A percentile compares a stretch with the other conserved stretches of the same genome.
Conservation (phyloP, 305 asterid species). For the Solanum hybrid region DNA sequence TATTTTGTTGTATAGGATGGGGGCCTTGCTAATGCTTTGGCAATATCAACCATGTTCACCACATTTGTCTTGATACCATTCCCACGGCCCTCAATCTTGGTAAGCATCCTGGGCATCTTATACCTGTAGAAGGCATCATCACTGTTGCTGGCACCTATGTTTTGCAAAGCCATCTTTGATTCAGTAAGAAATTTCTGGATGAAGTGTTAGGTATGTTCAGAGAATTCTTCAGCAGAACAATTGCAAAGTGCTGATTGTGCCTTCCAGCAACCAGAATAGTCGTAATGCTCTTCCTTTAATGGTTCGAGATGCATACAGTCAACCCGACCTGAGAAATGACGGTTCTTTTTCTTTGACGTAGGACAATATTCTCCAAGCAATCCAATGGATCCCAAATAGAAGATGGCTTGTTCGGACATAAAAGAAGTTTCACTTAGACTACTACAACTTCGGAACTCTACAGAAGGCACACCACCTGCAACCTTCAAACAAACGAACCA, state of each 20-base stretch:
- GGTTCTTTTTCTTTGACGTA: slow-evolving; percentile 13
- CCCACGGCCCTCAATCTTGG: slow-evolving; percentile 27
- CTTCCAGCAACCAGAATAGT: slow-evolving; percentile 5
- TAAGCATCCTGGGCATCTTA: slow-evolving; percentile 29
- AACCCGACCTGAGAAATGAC: not conserved
- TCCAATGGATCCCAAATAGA: slow-evolving; percentile 21
- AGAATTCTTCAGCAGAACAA: not conserved
- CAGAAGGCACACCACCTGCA: not conserved
- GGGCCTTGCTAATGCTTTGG: slow-evolving; percentile 25
- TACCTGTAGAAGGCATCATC: slow-evolving; percentile 36
- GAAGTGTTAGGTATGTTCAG: not conserved
- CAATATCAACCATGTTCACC: slow-evolving; percentile 30
- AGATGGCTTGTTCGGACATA: slow-evolving; percentile 30
- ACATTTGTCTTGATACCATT: slow-evolving; percentile 28
- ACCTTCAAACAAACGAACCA: not conserved
- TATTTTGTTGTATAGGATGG: slow-evolving; percentile 21
- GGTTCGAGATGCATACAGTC: slow-evolving; percentile 20
- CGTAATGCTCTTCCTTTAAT: slow-evolving; percentile 4
- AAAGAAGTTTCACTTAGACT: slow-evolving; percentile 14
- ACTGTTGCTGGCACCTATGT: slow-evolving; percentile 24
- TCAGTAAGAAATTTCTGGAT: not conserved
- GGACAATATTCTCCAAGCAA: slow-evolving; percentile 33
- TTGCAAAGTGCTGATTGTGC: not conserved
- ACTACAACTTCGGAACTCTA: slow-evolving; percentile 7
- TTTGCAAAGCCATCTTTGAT: slow-evolving; percentile 24